phyloP scores from a whole-genome alignment of 192 early-diverging fungal species.

The Thoreauomyces humboldtii region DNA sequence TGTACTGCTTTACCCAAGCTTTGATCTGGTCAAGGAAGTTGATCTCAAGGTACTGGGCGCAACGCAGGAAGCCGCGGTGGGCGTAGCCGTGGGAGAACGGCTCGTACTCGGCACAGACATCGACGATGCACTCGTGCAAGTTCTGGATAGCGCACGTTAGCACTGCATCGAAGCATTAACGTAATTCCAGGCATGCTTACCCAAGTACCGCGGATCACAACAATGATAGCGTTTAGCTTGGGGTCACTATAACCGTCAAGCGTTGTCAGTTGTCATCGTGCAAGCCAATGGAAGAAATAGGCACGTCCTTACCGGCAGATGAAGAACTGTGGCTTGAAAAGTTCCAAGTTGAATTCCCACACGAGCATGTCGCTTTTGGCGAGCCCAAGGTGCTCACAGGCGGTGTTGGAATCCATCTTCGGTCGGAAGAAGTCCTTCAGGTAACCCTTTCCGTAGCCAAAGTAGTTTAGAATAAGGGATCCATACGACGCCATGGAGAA shows the following conservation, averaged over 20 bases:
- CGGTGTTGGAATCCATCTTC: slow-evolving; percentile 39
- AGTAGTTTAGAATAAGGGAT: slow-evolving; percentile 35
- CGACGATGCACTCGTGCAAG: slow-evolving; percentile 37
- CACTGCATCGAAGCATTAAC: not conserved
- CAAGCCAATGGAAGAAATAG: too few species aligned
- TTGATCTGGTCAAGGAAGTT: slow-evolving; percentile 36
- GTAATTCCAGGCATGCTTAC: not conserved
- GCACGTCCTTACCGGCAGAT: too few species aligned
- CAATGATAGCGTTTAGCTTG: slow-evolving; percentile 36
- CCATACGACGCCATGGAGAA: slow-evolving; percentile 37
- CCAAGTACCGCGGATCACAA: slow-evolving; percentile 43
- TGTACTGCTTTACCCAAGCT: slow-evolving; percentile 32
- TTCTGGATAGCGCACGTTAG: slow-evolving; percentile 14
- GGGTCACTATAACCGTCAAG: too few species aligned
- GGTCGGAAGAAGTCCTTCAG: slow-evolving; percentile 23
- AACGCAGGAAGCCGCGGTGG: slow-evolving; percentile 39
- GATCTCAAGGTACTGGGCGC: slow-evolving; percentile 39
- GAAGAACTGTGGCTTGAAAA: slow-evolving; percentile 41
- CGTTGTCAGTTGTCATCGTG: too few species aligned
- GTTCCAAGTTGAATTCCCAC: slow-evolving; percentile 40
- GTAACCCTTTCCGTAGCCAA: slow-evolving; percentile 40
- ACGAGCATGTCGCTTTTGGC: slow-evolving; percentile 33
- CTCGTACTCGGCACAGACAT: slow-evolving; percentile 44
- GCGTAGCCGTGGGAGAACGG: slow-evolving; percentile 38
- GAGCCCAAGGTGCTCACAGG: slow-evolving; percentile 38